Evolutionary conservation across 371 early-diverging fungal genomes (phyloP), one percentile per base, ranked within the genome.

Genomic region (Basidiobolus meristosporus): DNA sequence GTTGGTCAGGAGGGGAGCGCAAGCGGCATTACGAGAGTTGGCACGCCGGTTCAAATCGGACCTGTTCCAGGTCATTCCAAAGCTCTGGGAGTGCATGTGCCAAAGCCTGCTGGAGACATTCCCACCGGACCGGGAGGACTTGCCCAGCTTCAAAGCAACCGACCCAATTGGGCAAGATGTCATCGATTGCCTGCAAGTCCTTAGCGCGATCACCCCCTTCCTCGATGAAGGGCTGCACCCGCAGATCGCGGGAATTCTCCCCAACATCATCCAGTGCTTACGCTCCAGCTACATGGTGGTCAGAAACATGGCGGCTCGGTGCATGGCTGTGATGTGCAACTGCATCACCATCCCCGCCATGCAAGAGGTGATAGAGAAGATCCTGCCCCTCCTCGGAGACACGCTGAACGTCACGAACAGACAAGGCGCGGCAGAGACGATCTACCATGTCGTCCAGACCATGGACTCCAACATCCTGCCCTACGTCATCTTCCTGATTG

Each of bases 401-500:
- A 56, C 79, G 0, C 53, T 62, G 21, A 72, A 67, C 26, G 59
- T 68, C 16, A 54, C 61, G 18, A 60, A 82, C 36, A 76, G 98
- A 3, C 92, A 90, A 56, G 93, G 95, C 22, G 80, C 83, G 2
- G 77, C 76, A 1, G 98, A 95, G 59, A 51, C 63, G n/a, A 54
- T 81, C 1, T 65, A 61, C 40, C 61, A 65, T 39, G 44, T 80
- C 3, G 72, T 82, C 3, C 76, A 77, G 43, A 54, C 64, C 3
- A 59, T 84, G 41, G 81, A 74, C 37, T 61, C 67, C 19, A 69
- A 68, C 48, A 74, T 92, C 26, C 59, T 95, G 23, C 92, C 96
- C 1, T 97, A 92, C 48, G 80, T 93, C 16, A 79, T 91, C 11
- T 92, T 97, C 51, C 57, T 97, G 44, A 81, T 97, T 45, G 87